Percentiles rank a stretch among this genome's conserved stretches.
These are phyloP conservation scores for Hypocrella siamensis DNA, from an alignment of 2,329 filamentous ascomycete species.

Conservation along the genomic window DNA sequence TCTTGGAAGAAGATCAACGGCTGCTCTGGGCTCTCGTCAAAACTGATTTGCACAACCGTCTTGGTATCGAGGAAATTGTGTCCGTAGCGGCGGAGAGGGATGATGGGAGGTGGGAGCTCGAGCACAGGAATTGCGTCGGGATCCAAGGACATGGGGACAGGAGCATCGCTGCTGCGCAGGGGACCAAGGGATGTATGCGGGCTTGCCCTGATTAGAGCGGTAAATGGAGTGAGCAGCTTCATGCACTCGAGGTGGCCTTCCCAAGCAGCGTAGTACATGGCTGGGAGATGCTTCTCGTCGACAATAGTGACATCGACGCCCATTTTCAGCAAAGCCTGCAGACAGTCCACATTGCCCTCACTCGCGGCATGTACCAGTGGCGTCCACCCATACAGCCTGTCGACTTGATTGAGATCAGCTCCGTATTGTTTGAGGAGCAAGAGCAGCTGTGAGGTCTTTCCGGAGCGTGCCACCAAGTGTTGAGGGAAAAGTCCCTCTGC, in stretches of 20 bases:
- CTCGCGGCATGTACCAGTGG: conserved; percentile 91
- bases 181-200: conserved; percentile 28
- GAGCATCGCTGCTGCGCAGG: conserved; percentile 30
- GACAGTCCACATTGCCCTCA: conserved; percentile 81
- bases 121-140: conserved; percentile 82
- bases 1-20: conserved; percentile 94
- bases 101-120: conserved; percentile 87
- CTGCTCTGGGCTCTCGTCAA: conserved; percentile 59
- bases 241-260: conserved; percentile 93
- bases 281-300: conserved; percentile 85
- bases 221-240: conserved; percentile 58
- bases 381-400: conserved; percentile 96
- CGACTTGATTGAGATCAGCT: conserved; percentile 78
- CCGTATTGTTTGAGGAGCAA: conserved; percentile 71
- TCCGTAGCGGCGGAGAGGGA: conserved; percentile 83
- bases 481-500: conserved; percentile 96
- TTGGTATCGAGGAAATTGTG: conserved; percentile 98
- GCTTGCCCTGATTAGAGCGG: conserved; percentile 25
- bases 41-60: conserved; percentile 84
- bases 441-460: conserved; percentile 64
- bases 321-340: conserved; percentile 65
- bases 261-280: conserved; percentile 98
- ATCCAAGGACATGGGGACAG: conserved; percentile 53
- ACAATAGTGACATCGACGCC: conserved; percentile 64
- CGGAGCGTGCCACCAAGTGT: conserved; percentile 83